These are phyloP conservation scores for Paramecium tetraurelia DNA, from an alignment of 73 alveolate genomes.

Conservation along the genomic window DNA sequence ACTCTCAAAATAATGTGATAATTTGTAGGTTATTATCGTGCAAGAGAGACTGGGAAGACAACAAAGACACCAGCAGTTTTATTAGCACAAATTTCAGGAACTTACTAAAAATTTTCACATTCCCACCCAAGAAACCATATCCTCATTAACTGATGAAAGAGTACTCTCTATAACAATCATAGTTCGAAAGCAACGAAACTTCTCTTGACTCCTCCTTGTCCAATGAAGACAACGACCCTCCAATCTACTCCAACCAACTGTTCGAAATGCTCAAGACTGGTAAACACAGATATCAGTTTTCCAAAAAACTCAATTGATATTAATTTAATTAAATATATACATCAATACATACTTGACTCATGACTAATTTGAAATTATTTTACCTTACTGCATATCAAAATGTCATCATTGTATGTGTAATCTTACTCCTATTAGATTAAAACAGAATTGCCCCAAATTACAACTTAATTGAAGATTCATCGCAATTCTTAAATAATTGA, in stretches of 20 bases:
- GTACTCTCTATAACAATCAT: neutral
- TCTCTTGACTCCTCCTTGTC: neutral
- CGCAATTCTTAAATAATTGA: neutral
- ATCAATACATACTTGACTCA: neutral
- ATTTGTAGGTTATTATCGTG: neutral
- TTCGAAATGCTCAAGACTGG: neutral
- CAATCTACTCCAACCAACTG: neutral
- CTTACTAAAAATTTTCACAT: neutral
- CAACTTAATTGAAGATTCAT: neutral
- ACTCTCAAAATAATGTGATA: neutral
- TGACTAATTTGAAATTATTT: neutral
- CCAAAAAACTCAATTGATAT: neutral
- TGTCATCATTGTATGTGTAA: neutral
- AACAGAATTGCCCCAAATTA: neutral
- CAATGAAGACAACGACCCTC: neutral
- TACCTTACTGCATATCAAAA: neutral
- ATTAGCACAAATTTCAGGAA: neutral
- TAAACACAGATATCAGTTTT: neutral
- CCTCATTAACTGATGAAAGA: constrained; percentile 28
- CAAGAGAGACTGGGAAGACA: neutral
- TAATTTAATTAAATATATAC: neutral
- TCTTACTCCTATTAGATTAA: neutral
- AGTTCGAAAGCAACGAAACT: constrained; percentile 44
- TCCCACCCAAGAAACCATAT: neutral
- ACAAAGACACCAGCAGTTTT: neutral